Base-by-base conservation (phyloP, 257 asterid genomes). In the Pogostemon cablin region DNA sequence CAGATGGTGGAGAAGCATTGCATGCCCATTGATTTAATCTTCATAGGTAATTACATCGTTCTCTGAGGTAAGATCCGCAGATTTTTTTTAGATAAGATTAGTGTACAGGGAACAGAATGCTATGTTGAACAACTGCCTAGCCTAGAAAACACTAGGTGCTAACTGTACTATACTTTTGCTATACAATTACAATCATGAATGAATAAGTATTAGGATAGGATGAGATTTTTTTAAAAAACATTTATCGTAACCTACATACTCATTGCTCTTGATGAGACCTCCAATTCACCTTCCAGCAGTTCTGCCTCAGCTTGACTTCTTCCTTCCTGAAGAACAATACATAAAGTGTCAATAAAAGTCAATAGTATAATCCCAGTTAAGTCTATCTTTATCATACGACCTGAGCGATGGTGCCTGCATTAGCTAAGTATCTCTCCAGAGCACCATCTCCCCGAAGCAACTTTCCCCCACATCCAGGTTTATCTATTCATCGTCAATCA, bases 391-490 rank as follows among this genome's bases (percentile, higher is more conserved):
- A 56, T 57, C 81, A 46, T 77, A 89, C 96, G 84, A 25, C 77
- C 39, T 64, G 65, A 77, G 80, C 79, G 72, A 79, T 77, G 34
- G 77, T 56, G 48, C 73, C 77, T 69, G 75, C 78, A 57, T 83
- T 77, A 7, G 85, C 77, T 44, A 83, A 86, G 77, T 85, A 87
- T 70, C 82, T 76, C 72, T 84, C 88, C 75, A 92, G 72, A 77
- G 93, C 86, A 74, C 92, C 90, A 32, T 87, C 87, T 42, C 96
- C 98, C 9, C 77, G 74, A 50, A 92, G 98, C 69, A 92, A 48
- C 78, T 92, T 92, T 3, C 87, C 98, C 39, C 93, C 96, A 80
- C 88, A 83, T 43, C 96, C 96, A 73, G 83, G 80, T 68, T 40
- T 73, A 62, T 81, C 79, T 52, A 43, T 67, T 87, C 96, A 59